Conservation (phyloP, 306 rosid genomes). For the Vigna nakashimae region DNA sequence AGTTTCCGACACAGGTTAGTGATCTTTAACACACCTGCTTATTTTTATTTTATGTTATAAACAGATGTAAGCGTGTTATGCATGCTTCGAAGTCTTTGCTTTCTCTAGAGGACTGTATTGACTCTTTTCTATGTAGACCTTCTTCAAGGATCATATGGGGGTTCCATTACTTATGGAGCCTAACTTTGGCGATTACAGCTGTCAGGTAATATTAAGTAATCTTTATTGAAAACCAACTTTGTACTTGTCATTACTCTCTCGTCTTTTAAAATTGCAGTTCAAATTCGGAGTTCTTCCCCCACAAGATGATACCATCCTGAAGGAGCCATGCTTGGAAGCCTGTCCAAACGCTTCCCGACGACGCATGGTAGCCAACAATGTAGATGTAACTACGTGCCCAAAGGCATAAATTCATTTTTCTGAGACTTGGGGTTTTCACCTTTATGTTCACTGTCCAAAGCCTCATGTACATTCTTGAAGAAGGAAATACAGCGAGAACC, state of each 20-base stretch:
- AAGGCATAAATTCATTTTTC: constrained; percentile 56
- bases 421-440: not conserved
- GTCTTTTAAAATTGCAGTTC: constrained; percentile 60
- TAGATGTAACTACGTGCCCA: constrained; percentile 59
- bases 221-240: constrained; percentile 61
- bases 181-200: constrained; percentile 80
- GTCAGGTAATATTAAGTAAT: constrained; percentile 70
- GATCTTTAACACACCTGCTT: constrained; percentile 32
- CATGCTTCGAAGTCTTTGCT: constrained; percentile 14
- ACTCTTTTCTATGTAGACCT: constrained; percentile 58
- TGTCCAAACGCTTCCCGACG: constrained; percentile 75
- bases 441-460: constrained; percentile 21
- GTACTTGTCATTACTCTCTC: constrained; percentile 8
- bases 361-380: constrained; percentile 52
- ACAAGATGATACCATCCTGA: constrained; percentile 64
- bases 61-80: constrained; percentile 9
- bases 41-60: not conserved
- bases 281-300: constrained; percentile 87
- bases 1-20: constrained; percentile 93
- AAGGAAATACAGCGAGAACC: not conserved
- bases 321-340: constrained; percentile 82
- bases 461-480: constrained; percentile 8
- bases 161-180: constrained; percentile 92
- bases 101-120: constrained; percentile 18
- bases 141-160: constrained; percentile 92